Evolutionary conservation across 2,329 filamentous ascomycete species (phyloP).

Genomic region (Hirsutella minnesotensis): DNA sequence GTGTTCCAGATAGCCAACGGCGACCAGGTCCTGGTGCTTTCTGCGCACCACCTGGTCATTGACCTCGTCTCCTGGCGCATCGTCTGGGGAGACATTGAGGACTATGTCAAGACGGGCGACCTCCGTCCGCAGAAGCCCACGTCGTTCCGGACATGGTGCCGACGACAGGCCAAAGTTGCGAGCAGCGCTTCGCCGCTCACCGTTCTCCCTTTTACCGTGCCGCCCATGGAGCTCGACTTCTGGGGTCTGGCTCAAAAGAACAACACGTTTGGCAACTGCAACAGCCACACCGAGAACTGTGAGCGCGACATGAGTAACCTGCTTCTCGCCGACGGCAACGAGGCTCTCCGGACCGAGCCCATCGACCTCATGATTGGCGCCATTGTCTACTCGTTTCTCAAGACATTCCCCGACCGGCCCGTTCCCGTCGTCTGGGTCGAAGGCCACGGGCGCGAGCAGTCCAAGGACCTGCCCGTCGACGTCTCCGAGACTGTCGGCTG

Average conservation of each 20-base stretch:
- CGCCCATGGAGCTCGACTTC: constrained; percentile 7
- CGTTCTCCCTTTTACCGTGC: constrained; percentile 2
- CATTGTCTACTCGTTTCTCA: constrained; percentile 19
- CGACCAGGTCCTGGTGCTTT: constrained; percentile 3
- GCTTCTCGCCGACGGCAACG: constrained; percentile 14
- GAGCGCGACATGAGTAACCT: neutral
- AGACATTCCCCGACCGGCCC: constrained; percentile 19
- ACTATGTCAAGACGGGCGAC: constrained; percentile 2
- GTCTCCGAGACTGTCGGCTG: constrained; percentile 29
- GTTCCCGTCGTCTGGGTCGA: constrained; percentile 25
- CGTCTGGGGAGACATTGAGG: constrained; percentile 7
- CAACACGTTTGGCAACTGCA: constrained; percentile 4
- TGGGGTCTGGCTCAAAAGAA: constrained; percentile 5
- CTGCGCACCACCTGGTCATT: constrained; percentile 10
- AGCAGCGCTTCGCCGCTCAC: constrained; percentile 1
- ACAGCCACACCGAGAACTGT: constrained; percentile 4
- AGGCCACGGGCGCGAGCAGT: constrained; percentile 26
- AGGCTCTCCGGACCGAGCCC: constrained; percentile 19
- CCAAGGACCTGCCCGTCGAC: constrained; percentile 13
- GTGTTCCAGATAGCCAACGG: constrained; percentile 5
- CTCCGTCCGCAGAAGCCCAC: constrained; percentile 5
- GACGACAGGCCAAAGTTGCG: neutral
- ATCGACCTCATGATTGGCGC: constrained; percentile 26
- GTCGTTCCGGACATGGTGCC: constrained; percentile 24
- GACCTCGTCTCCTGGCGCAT: constrained; percentile 40